Evolutionary conservation across 495 filamentous ascomycete species (phyloP), one percentile per base, ranked within the genome.

Genomic region (Xylaria nigripes): DNA sequence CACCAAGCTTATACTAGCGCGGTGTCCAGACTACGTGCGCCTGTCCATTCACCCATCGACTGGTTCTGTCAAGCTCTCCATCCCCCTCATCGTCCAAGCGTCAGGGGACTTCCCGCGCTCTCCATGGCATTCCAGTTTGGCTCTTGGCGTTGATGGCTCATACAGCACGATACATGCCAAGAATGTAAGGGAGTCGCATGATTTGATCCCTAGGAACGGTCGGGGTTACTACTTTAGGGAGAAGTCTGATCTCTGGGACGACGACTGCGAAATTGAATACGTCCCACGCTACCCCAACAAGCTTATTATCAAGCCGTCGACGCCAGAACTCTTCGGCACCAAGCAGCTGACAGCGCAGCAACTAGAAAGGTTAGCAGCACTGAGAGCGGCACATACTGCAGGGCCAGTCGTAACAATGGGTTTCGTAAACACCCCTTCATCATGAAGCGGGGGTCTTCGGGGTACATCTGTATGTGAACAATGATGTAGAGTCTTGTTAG

Each of bases 31-130:
- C 22, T 54, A 44, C 34, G 49, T 57, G 36, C 51, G 57, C 43
- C 40, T 46, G 36, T 51, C 51, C 30, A 50, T 56, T 34, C 54
- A 60, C 38, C 45, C 48, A 22, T 32, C 57, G 44, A 53, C 36
- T 1, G 38, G 29, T 29, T 43, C 54, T 16, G 45, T 30, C 45
- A 48, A 48, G 27, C 45, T 48, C 45, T 48, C 45, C 1, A 16
- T 48, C 9, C 25, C 45, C 7, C 16, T 48, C 16, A 48, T 48
- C 18, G 9, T 30, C 16, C 45, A 48, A 6, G 45, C 36, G 15
- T 40, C 36, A 4, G 36, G 36, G 5, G 36, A 16, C n/a, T 40
- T 40, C 36, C 36, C 36, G 36, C 36, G 36, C 15, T 40, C 36
- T 3, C 36, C 36, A 1, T 40, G 36, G 36, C 36, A 40, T 18